Conservation (phyloP, 2,329 filamentous ascomycete genomes). For the Bimuria novae-zelandiae region DNA sequence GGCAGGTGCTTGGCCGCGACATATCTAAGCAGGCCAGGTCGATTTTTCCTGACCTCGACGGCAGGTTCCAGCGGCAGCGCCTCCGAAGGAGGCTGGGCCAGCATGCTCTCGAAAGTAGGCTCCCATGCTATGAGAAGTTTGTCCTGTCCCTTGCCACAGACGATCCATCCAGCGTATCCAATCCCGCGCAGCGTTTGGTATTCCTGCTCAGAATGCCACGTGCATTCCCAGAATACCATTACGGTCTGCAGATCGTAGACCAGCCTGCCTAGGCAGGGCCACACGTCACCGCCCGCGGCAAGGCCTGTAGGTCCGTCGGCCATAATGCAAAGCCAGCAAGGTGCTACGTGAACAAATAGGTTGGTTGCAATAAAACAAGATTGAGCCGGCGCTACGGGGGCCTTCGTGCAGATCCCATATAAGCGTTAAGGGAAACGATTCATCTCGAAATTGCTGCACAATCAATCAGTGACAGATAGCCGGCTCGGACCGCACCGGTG, state of each 20-base stretch:
- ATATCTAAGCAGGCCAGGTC: slow-evolving; percentile 10
- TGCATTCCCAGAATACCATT: background rate
- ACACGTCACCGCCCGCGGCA: background rate
- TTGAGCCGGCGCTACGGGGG: background rate
- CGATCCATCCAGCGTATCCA: background rate
- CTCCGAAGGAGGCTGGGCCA: background rate
- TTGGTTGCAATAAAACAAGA: background rate
- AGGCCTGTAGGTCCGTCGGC: background rate
- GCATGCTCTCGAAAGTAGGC: slow-evolving; percentile 8
- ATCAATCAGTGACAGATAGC: background rate
- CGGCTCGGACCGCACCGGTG: background rate
- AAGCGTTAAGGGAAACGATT: background rate
- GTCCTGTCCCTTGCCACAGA: slow-evolving; percentile 2
- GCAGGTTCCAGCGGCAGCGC: background rate
- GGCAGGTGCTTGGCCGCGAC: slow-evolving; percentile 11
- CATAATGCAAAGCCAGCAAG: background rate
- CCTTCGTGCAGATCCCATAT: background rate
- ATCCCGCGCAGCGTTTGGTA: background rate
- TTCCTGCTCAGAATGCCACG: background rate
- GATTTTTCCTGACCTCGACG: background rate
- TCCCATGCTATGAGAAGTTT: slow-evolving; percentile 15
- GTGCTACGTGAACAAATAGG: background rate
- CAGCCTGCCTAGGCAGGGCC: slow-evolving; percentile 11
- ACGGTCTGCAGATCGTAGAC: slow-evolving; percentile 1
- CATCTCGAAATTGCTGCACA: background rate